Percentiles rank a stretch among this genome's conserved stretches.
phyloP scores from a whole-genome alignment of 352 stramenopile species.

The Thraustotheca clavata region DNA sequence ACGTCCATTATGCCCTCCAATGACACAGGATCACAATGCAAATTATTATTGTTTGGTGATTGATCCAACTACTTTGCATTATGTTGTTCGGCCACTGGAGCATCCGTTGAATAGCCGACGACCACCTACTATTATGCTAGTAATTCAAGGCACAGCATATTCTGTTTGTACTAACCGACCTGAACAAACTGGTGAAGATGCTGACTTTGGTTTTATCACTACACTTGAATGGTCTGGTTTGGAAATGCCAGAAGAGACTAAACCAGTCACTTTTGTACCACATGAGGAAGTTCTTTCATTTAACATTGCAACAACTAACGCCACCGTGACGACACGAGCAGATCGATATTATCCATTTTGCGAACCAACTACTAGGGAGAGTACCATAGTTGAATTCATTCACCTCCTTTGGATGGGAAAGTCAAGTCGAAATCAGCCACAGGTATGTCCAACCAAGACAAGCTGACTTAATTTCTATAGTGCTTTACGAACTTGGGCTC shows the following conservation, averaged over 20 bases:
- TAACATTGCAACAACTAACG: constrained; percentile 74
- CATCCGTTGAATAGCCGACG: constrained; percentile 83
- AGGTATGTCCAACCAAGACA: constrained; percentile 65
- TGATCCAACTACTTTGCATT: constrained; percentile 31
- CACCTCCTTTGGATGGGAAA: constrained; percentile 86
- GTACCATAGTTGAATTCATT: constrained; percentile 90
- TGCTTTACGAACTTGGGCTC: constrained; percentile 75
- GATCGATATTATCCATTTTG: constrained; percentile 90
- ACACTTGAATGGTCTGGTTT: constrained; percentile 60
- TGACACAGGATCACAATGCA: constrained; percentile 38
- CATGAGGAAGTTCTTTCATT: constrained; percentile 73
- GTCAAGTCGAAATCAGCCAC: constrained; percentile 83
- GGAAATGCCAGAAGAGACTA: constrained; percentile 33
- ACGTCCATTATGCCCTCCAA: constrained; percentile 39
- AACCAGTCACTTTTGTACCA: constrained; percentile 57
- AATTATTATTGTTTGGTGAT: constrained; percentile 43
- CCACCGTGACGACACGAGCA: constrained; percentile 77
- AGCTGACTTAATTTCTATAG: too few relatives aligned
- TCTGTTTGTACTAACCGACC: constrained; percentile 60
- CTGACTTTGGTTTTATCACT: constrained; percentile 83
- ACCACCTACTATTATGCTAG: constrained; percentile 74
- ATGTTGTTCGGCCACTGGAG: constrained; percentile 67
- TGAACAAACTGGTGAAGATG: constrained; percentile 88
- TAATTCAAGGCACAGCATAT: constrained; percentile 25
- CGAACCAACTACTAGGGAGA: constrained; percentile 83